Base-by-base conservation (phyloP, 768 basidiomycete genomes). In the Lyophyllum decastes region DNA sequence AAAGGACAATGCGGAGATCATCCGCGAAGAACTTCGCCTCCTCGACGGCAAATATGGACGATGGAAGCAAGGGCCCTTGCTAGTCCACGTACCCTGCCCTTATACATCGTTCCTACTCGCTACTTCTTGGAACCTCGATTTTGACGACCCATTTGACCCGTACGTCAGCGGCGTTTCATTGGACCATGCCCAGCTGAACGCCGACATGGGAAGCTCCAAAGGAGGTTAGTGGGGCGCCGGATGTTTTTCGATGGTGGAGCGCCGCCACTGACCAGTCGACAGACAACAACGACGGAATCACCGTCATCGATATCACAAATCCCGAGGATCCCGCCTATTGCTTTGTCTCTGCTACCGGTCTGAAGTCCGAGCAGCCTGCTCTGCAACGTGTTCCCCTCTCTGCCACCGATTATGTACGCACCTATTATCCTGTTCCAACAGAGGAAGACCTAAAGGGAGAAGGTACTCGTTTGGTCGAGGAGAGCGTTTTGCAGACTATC, bases 251-350 rank as follows among this genome's bases (percentile, higher is more conserved):
- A 2, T 19, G 30, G 30, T 30, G 68, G 61, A 62, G 33, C 73
- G 73, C n/a, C 54, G 71, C 70, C 40, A 61, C 67, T 56, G 68
- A 41, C 40, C 17, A 2, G 4, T 10, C 7, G 40, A 40, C 12
- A 76, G 74, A 70, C 45, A 73, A 74, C 52, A 67, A 74, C 56
- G 72, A 73, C 44, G 73, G 74, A 0, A 67, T 75, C 7, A 71
- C 74, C 11, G 62, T 75, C 24, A 64, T 74, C 12, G 76, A 76
- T 49, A 58, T 76, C 26, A 70, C 73, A 1, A 61, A 70, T 55
- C 71, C 69, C 1, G 47, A 30, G 34, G 50, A 65, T 27, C 66
- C 70, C 17, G 52, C 69, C 1, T 72, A 71, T 58, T 69, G 72
- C 50, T 72, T 71, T 55, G 54, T 66, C n/a, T 46, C 54, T 21